Evolutionary conservation across 345 rosid genomes (phyloP).

Genomic region (Eucalyptus fibrosa): DNA sequence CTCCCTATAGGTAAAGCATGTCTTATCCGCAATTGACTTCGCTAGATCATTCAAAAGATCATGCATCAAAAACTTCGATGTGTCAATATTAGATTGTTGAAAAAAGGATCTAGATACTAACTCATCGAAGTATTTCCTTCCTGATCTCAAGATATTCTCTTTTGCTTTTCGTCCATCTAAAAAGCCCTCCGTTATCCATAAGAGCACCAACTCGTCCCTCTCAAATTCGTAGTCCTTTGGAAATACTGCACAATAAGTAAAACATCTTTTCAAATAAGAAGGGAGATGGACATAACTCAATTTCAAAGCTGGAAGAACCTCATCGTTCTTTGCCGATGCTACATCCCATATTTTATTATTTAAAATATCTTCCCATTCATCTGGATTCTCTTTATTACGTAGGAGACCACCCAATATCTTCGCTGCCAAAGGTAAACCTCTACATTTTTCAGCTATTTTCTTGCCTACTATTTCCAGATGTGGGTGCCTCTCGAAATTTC

Average conservation of each 20-base stretch:
- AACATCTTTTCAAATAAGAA: too few species aligned
- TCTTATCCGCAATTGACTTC: accelerated
- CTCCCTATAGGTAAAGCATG: too few species aligned
- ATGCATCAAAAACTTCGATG: too few species aligned
- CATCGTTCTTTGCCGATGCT: neutral
- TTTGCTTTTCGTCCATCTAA: too few species aligned
- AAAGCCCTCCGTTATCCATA: too few species aligned
- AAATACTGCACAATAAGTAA: too few species aligned
- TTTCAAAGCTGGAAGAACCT: neutral
- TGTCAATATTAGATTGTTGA: accelerated
- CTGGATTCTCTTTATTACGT: accelerated
- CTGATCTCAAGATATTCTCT: too few species aligned
- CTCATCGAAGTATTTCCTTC: accelerated
- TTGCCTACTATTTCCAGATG: accelerated
- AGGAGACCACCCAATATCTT: neutral
- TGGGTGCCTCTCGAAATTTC: neutral
- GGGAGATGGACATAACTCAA: neutral
- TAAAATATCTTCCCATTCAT: neutral
- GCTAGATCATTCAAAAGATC: too few species aligned
- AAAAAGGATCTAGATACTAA: too few species aligned
- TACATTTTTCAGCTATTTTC: neutral
- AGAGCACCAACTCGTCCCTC: too few species aligned
- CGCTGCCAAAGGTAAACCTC: neutral
- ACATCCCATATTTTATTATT: neutral
- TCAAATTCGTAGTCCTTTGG: too few species aligned